Conservation (phyloP, 108 stramenopile species). For the Nannochloropsis salina region DNA sequence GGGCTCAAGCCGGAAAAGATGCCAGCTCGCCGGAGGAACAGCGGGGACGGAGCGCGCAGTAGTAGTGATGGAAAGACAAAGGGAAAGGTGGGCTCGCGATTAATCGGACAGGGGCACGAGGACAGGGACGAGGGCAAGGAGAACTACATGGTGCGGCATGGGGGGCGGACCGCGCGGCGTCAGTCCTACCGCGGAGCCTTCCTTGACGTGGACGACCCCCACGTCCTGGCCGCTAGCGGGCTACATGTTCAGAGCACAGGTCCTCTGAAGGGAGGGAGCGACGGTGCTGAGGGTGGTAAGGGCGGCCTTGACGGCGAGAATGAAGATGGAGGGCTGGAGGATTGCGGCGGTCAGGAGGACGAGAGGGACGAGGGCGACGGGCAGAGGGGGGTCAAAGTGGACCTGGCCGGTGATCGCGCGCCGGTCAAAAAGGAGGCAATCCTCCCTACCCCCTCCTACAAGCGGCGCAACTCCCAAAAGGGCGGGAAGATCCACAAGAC, state of each 20-base stretch:
- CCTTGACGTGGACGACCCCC: slow-evolving; percentile 7
- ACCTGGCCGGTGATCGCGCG: no score
- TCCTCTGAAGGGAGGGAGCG: background rate
- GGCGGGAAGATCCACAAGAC: background rate
- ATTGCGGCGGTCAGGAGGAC: no score
- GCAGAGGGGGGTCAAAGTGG: no score
- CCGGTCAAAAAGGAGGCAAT: background rate
- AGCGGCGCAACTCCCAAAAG: slow-evolving; percentile 13
- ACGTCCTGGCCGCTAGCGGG: background rate
- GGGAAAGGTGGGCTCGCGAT: background rate
- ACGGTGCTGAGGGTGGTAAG: background rate
- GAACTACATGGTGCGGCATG: background rate
- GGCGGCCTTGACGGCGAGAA: background rate
- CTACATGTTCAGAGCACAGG: background rate
- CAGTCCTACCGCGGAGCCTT: background rate
- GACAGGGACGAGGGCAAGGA: background rate
- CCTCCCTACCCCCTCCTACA: background rate
- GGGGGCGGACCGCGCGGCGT: background rate
- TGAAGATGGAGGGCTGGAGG: no score
- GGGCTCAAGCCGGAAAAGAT: slow-evolving; percentile 9
- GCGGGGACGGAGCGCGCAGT: background rate
- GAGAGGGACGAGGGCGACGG: no score
- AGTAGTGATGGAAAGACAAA: background rate
- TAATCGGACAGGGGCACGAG: background rate
- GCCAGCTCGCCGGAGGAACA: background rate